Evolutionary conservation across 1,139 yeast genomes (phyloP), one percentile per base, ranked within the genome.

Genomic region (Debaryomyces udenii): DNA sequence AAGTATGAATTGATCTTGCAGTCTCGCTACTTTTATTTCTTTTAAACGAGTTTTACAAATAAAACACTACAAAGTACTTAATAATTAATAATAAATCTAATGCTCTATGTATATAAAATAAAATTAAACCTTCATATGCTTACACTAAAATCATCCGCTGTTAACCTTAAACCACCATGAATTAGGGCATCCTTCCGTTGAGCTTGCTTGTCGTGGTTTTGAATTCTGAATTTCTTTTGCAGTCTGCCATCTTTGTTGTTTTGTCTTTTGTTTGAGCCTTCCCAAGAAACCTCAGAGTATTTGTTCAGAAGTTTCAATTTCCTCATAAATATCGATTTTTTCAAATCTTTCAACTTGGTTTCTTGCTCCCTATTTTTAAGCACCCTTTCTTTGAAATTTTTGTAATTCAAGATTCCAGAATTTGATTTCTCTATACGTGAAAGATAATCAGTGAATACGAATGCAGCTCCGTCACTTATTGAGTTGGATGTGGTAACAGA

Each of bases 141-240:
- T 23, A 31, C 27, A 9, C 42, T 42, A 27, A 45, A 46, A 15
- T 45, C 45, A 3, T 43, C 41, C 14, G 39, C 41, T 14, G 38
- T 36, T 24, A 46, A 9, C 10, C 31, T 35, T 24, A 43, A 18
- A 9, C 50, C 49, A 3, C 50, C 50, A 20, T 46, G 50, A 11
- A 35, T 15, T 26, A 46, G 32, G 31, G 50, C 50, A 28, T 39
- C 38, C 23, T 32, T 38, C 24, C 37, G 36, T 10, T 33, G 35
- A 11, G 38, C 27, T 30, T 43, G n/a, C 30, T 33, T 7, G 38
- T 31, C 27, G 38, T 45, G 13, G 33, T 33, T 29, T 35, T 28
- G 24, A 38, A 41, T 15, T 32, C 33, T 18, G 13, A 27, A 32
- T 20, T 37, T 38, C 13, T 27, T 39, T 11, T 35, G 34, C 6